Base-by-base conservation (phyloP, 495 filamentous ascomycete genomes). In the Aspergillus cristatus region DNA sequence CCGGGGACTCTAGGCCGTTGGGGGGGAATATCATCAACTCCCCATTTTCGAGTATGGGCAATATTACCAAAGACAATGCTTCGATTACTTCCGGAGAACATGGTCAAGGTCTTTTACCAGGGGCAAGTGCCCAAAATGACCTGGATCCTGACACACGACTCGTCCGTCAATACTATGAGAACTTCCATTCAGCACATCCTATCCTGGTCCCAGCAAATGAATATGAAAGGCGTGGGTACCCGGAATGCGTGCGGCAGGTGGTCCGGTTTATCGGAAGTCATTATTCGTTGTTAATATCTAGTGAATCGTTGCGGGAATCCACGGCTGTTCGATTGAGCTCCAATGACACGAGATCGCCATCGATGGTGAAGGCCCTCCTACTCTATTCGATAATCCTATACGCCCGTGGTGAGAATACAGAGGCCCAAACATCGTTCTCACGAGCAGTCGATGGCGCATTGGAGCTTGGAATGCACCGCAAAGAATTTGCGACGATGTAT, bases 161-260 rank as follows among this genome's bases (percentile, higher is more conserved):
- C 14, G 39, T 54, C 3, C 55, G 62, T 0, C 34, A 63, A 16
- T 65, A 50, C 34, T 65, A 65, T 40, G 62, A 65, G 22, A 57
- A 65, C 24, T 65, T 65, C 16, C 62, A 65, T 45, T 41, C 54
- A 17, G 60, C 62, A 0, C 62, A 65, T 47, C 62, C 62, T 1
- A 55, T 65, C 15, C 32, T 67, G 29, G 54, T 65, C 12, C 63
- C 63, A 1, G 49, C 43, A 26, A 33, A 40, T 6, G 25, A 45
- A 10, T 67, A 63, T 41, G 45, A 56, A 10, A 52, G 57, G 18
- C 57, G 54, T 13, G 46, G 59, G 7, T 67, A 67, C 37, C 63
- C 63, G 6, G 37, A 40, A 8, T 62, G 52, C 28, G 47, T 67
- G 3, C 57, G 60, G 32, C 43, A 51, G 6, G 57, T 58, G 3